Conservation (phyloP, 257 asterid species). For the Solanum virginianum region DNA sequence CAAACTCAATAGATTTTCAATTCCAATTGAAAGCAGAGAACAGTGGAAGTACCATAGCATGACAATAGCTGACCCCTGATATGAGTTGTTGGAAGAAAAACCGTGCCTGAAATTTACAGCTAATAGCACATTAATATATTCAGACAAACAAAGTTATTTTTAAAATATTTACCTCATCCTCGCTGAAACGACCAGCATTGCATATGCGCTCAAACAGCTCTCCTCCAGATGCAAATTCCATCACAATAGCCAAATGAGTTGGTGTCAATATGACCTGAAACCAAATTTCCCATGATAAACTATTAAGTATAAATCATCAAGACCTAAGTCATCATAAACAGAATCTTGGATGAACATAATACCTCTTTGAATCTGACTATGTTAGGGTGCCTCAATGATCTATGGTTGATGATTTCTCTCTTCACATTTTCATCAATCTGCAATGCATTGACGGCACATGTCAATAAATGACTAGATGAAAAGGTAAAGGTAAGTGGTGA, state of each 20-base stretch:
- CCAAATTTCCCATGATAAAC: not conserved
- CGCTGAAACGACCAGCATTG: slow-evolving; percentile 97
- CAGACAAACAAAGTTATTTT: not conserved
- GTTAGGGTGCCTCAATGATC: slow-evolving; percentile 90
- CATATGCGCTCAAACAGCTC: slow-evolving; percentile 93
- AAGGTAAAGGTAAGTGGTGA: not conserved
- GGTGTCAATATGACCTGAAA: slow-evolving; percentile 80
- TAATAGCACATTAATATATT: not conserved
- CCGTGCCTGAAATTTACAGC: slow-evolving; percentile 48
- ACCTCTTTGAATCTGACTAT: slow-evolving; percentile 91
- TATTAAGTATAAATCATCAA: not conserved
- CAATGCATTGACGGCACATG: not conserved
- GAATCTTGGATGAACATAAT: not conserved
- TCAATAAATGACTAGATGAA: not conserved
- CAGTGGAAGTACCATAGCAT: slow-evolving; percentile 61
- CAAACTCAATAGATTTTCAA: not conserved
- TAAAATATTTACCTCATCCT: slow-evolving; percentile 65
- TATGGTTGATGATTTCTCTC: slow-evolving; percentile 85
- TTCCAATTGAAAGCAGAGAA: not conserved
- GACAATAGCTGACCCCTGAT: slow-evolving; percentile 98
- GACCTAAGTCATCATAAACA: not conserved
- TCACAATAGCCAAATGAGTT: slow-evolving; percentile 93
- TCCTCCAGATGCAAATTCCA: slow-evolving; percentile 99
- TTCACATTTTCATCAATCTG: slow-evolving; percentile 95
- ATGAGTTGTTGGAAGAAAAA: slow-evolving; percentile 97